These are phyloP conservation scores for Oryza glumipatula DNA, from an alignment of 176 grass and related monocot genomes.

Conservation along the genomic window DNA sequence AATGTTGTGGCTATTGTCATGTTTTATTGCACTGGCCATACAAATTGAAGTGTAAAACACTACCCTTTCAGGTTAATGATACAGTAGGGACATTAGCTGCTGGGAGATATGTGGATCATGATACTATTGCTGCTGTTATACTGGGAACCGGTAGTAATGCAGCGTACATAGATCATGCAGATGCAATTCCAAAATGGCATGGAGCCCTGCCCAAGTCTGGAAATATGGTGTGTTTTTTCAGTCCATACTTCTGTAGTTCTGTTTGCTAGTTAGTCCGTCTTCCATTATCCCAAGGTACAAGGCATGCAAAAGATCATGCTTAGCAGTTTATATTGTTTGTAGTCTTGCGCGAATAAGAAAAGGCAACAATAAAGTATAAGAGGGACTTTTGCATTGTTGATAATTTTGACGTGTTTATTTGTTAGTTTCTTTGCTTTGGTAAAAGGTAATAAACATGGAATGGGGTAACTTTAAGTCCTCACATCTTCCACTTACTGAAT, in stretches of 20 bases:
- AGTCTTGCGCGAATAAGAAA: neutral
- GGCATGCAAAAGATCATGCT: neutral
- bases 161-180: conserved; percentile 78
- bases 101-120: conserved; percentile 67
- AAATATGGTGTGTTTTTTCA: conserved; percentile 48
- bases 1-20: no score
- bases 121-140: conserved; percentile 71
- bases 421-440: neutral
- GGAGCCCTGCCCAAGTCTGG: conserved; percentile 54
- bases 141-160: conserved; percentile 87
- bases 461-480: conserved; percentile 70
- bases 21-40: no score
- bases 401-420: conserved; percentile 1
- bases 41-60: no score
- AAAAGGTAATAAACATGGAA: conserved; percentile 78
- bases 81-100: conserved; percentile 71
- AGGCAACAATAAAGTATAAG: neutral
- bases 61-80: conserved; percentile 58
- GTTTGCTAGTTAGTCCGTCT: neutral
- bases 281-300: neutral
- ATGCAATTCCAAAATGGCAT: conserved; percentile 72
- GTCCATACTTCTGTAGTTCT: neutral
- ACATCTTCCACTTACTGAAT: conserved; percentile 64
- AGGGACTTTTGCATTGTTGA: neutral
- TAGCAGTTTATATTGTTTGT: neutral